Evolutionary conservation across 352 stramenopile species (phyloP), one percentile per base, ranked within the genome.

Genomic region (Saprolegnia diclina): DNA sequence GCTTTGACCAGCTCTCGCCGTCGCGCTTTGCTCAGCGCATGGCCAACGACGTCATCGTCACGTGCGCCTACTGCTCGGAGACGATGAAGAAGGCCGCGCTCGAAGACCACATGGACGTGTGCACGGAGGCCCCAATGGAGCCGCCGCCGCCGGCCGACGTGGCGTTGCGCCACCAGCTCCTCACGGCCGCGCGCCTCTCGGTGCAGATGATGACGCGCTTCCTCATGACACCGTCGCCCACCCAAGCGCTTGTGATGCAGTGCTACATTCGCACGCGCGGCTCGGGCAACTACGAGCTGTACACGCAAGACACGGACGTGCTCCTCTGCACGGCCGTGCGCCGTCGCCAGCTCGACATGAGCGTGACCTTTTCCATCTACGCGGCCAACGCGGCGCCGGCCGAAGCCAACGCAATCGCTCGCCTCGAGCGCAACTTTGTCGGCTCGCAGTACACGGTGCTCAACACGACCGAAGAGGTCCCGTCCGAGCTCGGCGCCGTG

Each of bases 361-460:
- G 82, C 61, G 85, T 93, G 63, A 93, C 80, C 59, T 93, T 93
- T 61, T 75, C 84, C 56, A 91, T 93, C 65, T 87, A 78, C 69
- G 37, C 87, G 29, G 80, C 81, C 26, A 85, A 77, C 29, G 87
- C 87, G 56, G 24, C 86, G 16, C 38, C 53, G 21, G 35, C 63
- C 63, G 74, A 88, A 35, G 22, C 35, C 40, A 71, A 53, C 54
- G 71, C 70, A 6, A 81, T 93, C 42, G 85, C 82, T 19, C 75
- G 85, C 29, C 73, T 93, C n/a, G 85, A 93, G 72, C 91, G 91
- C 74, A 93, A 93, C 73, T 93, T 91, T 75, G 91, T 93, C 81
- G 85, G 85, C 19, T 91, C 83, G 19, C 85, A 93, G 81, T 93
- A 93, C 80, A 91, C 83, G 4, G 89, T 93, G 77, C 87, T 81